Evolutionary conservation across 106 monocot species (phyloP).

Genomic region (Vanilla planifolia): DNA sequence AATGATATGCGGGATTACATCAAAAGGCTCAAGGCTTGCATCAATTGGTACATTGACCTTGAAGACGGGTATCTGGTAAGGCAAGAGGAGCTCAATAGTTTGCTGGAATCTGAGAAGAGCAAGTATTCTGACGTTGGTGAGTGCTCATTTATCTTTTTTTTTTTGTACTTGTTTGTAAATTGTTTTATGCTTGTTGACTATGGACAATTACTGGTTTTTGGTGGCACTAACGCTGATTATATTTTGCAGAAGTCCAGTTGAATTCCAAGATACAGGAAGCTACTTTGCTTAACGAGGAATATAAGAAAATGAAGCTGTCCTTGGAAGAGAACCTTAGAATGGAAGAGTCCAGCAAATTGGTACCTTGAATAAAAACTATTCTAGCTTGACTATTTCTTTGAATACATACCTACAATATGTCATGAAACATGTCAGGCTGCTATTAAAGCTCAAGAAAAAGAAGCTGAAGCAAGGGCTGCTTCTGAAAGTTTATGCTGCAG

Average conservation of each 20-base stretch:
- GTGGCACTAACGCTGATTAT: no score
- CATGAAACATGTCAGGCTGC: constrained; percentile 30
- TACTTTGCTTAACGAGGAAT: constrained; percentile 9
- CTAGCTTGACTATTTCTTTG: no score
- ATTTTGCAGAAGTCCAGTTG: constrained; percentile 9
- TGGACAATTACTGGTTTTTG: background rate
- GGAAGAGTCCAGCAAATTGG: constrained; percentile 19
- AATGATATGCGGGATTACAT: no score
- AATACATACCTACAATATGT: no score
- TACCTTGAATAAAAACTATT: background rate
- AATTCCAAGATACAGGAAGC: constrained; percentile 8
- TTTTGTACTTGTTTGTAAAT: background rate
- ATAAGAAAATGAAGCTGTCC: background rate
- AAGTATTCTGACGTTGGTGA: constrained; percentile 44
- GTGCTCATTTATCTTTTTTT: background rate
- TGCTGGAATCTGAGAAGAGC: constrained; percentile 32
- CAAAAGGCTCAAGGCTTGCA: no score
- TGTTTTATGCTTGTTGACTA: background rate
- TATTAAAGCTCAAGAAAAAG: constrained; percentile 41
- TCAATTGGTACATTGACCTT: no score
- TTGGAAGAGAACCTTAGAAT: constrained; percentile 13
- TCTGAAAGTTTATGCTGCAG: constrained; percentile 31
- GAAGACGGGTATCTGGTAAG: constrained; percentile 24
- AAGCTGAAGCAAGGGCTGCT: constrained; percentile 37
- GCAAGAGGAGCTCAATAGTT: constrained; percentile 31